Evolutionary conservation across 2,329 filamentous ascomycete genomes (phyloP).

Genomic region (Pseudogymnoascus sp.): DNA sequence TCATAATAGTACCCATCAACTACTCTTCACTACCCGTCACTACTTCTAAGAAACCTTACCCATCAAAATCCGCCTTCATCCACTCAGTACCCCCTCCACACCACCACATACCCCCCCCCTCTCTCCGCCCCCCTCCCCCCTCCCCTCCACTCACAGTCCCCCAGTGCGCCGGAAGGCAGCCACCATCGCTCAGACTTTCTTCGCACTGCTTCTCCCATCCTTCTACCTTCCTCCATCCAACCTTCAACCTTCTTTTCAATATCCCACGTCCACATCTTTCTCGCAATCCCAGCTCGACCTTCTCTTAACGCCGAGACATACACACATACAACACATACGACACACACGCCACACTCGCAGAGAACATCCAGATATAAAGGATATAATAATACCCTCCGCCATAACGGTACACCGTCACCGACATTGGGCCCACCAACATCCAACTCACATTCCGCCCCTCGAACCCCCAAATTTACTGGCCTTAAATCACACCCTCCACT

Average conservation of each 20-base stretch:
- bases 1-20: too few relatives aligned
- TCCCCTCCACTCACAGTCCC: not conserved
- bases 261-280: not conserved
- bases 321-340: not conserved
- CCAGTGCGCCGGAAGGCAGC: not conserved
- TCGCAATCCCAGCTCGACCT: not conserved
- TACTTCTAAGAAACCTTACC: too few relatives aligned
- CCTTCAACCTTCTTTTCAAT: slow-evolving; percentile 4
- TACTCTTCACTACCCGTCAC: too few relatives aligned
- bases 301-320: not conserved
- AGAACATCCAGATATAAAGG: not conserved
- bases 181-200: not conserved
- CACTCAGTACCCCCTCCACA: not conserved
- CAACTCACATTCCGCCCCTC: not conserved
- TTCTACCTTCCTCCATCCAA: not conserved
- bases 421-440: not conserved
- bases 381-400: not conserved
- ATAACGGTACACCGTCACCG: not conserved
- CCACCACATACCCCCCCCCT: not conserved
- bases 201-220: slow-evolving; percentile 3
- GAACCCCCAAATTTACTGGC: not conserved
- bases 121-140: not conserved
- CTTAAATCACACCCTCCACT: not conserved
- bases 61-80: too few relatives aligned
- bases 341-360: not conserved